A percentile compares a stretch with the other conserved stretches of the same genome.
phyloP scores from a whole-genome alignment of 306 rosid species.

The Vigna nakashimae region DNA sequence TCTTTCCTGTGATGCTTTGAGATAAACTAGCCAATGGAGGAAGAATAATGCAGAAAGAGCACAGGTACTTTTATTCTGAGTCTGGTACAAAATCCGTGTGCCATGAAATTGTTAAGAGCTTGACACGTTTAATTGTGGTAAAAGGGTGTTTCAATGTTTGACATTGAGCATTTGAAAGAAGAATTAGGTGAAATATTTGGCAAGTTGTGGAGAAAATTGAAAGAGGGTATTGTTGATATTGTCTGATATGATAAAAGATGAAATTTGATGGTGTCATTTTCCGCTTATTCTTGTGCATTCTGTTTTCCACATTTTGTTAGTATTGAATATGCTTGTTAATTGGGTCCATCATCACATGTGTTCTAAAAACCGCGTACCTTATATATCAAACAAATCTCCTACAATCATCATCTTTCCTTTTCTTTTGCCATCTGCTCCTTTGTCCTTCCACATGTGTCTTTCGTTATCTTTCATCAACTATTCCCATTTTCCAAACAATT shows the following conservation, averaged over 20 bases:
- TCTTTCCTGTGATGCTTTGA: too few relatives aligned
- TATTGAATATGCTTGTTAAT: conserved; percentile 29
- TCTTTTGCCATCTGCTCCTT: not conserved
- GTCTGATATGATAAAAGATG: conserved; percentile 38
- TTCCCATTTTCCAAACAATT: conserved; percentile 23
- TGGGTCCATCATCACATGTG: conserved; percentile 52
- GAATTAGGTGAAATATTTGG: conserved; percentile 9
- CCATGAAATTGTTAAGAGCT: not conserved
- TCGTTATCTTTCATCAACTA: conserved; percentile 15
- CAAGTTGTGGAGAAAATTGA: conserved; percentile 39
- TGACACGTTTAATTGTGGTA: not conserved
- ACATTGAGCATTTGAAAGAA: conserved; percentile 22
- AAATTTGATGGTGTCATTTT: conserved; percentile 44
- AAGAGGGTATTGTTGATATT: conserved; percentile 1
- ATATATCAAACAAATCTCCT: conserved; percentile 40
- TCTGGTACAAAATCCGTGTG: conserved; percentile 7
- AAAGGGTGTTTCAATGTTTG: not conserved
- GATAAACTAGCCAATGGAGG: too few relatives aligned
- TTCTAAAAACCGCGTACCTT: conserved; percentile 16
- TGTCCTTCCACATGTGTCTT: conserved; percentile 35
- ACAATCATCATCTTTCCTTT: conserved; percentile 45
- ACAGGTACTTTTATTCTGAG: not conserved
- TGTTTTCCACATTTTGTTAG: conserved; percentile 38
- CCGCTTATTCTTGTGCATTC: conserved; percentile 30
- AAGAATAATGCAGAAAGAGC: not conserved